These are phyloP conservation scores for Camillea tinctor DNA, from an alignment of 2,329 filamentous ascomycete species.

Conservation along the genomic window DNA sequence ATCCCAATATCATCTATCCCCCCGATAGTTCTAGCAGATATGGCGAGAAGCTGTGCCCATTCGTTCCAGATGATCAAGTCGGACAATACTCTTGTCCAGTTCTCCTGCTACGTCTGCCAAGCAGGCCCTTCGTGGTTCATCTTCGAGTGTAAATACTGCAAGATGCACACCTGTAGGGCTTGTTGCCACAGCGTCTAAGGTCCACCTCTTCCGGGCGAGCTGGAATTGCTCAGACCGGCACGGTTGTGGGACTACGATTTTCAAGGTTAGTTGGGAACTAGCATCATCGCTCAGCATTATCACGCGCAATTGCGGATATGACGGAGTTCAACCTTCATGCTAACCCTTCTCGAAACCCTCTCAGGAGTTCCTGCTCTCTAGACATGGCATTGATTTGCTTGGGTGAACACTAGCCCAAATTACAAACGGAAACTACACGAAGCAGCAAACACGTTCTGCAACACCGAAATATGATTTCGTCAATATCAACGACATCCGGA, in stretches of 20 bases:
- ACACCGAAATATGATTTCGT: not conserved
- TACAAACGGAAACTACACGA: not conserved
- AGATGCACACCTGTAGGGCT: constrained; percentile 60
- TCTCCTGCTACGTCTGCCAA: constrained; percentile 64
- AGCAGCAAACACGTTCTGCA: not conserved
- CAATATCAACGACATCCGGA: not conserved
- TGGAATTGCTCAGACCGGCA: not conserved
- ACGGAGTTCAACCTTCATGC: not conserved
- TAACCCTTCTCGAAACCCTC: not conserved
- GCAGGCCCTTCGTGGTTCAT: constrained; percentile 67
- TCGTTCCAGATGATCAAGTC: constrained; percentile 66
- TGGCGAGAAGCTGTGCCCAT: constrained; percentile 59
- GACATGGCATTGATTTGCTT: not conserved
- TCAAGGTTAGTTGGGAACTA: constrained; percentile 15
- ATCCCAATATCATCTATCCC: constrained; percentile 4
- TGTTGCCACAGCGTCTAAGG: constrained; percentile 49
- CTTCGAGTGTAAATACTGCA: constrained; percentile 68
- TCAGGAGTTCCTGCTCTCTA: not conserved
- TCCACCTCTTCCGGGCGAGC: not conserved
- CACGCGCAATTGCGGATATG: not conserved
- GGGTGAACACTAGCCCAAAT: not conserved
- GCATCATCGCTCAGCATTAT: not conserved
- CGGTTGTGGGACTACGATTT: not conserved
- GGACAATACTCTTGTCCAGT: constrained; percentile 63
- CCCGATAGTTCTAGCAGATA: constrained; percentile 31